Conservation (phyloP, 129 eudicot genomes). For the Chrysanthemum makinoi region DNA sequence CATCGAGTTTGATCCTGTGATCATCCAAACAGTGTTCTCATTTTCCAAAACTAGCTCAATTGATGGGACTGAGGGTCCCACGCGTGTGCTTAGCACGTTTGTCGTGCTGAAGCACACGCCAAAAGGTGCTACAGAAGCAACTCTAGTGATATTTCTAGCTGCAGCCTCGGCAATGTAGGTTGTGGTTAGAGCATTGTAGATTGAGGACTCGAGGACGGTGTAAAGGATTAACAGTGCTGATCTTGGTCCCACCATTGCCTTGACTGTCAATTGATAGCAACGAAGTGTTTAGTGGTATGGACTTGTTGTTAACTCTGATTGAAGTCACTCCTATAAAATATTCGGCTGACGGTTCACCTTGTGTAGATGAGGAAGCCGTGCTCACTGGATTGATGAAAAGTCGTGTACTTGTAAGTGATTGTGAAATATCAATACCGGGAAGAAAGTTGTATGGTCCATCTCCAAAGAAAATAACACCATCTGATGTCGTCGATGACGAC, state of each 20-base stretch:
- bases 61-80: slow-evolving; percentile 50
- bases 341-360: slow-evolving; percentile 47
- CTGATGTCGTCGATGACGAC: slow-evolving; percentile 29
- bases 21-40: slow-evolving; percentile 39
- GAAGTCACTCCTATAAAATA: slow-evolving; percentile 58
- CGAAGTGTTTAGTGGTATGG: slow-evolving; percentile 42
- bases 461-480: slow-evolving; percentile 55
- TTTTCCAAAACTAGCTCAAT: slow-evolving; percentile 50
- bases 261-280: slow-evolving; percentile 38
- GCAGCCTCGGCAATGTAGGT: slow-evolving; percentile 39
- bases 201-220: slow-evolving; percentile 48
- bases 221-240: slow-evolving; percentile 65
- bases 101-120: slow-evolving; percentile 38
- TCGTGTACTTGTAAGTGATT: slow-evolving; percentile 34
- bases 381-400: slow-evolving; percentile 45
- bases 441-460: slow-evolving; percentile 52
- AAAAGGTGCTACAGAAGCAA: slow-evolving; percentile 44
- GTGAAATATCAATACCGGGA: slow-evolving; percentile 35
- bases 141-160: slow-evolving; percentile 36
- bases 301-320: slow-evolving; percentile 39
- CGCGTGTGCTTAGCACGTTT: slow-evolving; percentile 36
- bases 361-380: slow-evolving; percentile 27
- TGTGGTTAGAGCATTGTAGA: slow-evolving; percentile 35
- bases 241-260: slow-evolving; percentile 70
- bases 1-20: slow-evolving; percentile 63